Evolutionary conservation across 75 land plant species (phyloP).

Genomic region (Isoetes taiwanensis): DNA sequence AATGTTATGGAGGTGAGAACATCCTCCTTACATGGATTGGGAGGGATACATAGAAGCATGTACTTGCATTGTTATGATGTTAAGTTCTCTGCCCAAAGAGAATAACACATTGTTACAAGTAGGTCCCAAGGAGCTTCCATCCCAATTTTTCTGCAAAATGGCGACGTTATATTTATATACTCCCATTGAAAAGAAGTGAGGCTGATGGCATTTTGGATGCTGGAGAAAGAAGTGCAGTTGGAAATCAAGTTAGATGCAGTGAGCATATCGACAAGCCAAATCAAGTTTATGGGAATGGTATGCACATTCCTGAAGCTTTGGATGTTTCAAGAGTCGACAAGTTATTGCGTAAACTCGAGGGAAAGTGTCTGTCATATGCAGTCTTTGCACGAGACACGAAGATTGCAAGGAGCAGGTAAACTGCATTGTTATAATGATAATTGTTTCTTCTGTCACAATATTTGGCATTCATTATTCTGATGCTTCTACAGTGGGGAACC

Average conservation of each 20-base stretch:
- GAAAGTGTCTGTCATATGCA: slow-evolving; percentile 46
- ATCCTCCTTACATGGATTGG: too few relatives aligned
- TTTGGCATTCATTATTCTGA: background rate
- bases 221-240: slow-evolving; percentile 10
- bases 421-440: background rate
- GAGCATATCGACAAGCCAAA: background rate
- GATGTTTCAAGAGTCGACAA: slow-evolving; percentile 29
- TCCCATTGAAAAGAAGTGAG: slow-evolving; percentile 34
- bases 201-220: background rate
- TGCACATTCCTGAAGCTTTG: slow-evolving; percentile 26
- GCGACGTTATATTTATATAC: slow-evolving; percentile 70
- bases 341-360: slow-evolving; percentile 45
- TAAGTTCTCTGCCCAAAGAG: too few relatives aligned
- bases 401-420: slow-evolving; percentile 60
- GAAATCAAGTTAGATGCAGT: background rate
- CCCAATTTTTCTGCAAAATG: slow-evolving; percentile 80
- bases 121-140: slow-evolving; percentile 69
- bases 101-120: too few relatives aligned
- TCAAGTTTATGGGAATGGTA: background rate
- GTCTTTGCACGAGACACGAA: slow-evolving; percentile 78
- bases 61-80: too few relatives aligned
- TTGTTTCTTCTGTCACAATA: background rate
- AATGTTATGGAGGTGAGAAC: slow-evolving; percentile 49
- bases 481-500: slow-evolving; percentile 48
- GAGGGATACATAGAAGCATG: too few relatives aligned